Evolutionary conservation across 2,329 filamentous ascomycete species (phyloP), one percentile per base, ranked within the genome.

Genomic region (Beauveria sp.): DNA sequence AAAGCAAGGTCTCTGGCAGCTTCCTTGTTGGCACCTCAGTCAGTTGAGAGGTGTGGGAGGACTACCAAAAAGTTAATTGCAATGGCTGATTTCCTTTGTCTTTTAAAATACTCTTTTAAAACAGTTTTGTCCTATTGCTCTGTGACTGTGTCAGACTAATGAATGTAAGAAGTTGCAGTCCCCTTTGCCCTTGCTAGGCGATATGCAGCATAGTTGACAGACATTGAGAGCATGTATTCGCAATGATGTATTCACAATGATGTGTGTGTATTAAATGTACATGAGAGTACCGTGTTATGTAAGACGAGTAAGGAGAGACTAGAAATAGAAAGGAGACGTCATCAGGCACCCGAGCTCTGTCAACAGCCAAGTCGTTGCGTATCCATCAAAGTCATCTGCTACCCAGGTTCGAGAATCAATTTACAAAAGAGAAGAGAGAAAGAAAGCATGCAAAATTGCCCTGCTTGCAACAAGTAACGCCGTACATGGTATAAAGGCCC

Each of bases 11-110:
- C 70, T 74, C 69, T 66, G 71, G 71, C 71, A 71, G 70, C 70
- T 71, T 69, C 71, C 70, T 72, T 61, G 52, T 61, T 57, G 51
- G 70, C 73, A 71, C 71, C 72, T 74, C 71, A 61, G 70, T 61
- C 58, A 58, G 53, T 72, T 66, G 64, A 67, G 50, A 73, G 73
- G 71, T 74, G 73, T 66, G 69, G 47, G 70, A 65, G 71, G 74
- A 69, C 69, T 72, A 72, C 72, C 70, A 75, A 76, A 75, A 76
- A 76, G 74, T 76, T 62, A 59, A 76, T 76, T 75, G 74, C 73
- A 72, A 74, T 67, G 70, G 70, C 69, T 71, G 69, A 57, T 58
- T 61, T 56, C 56, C 30, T 62, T 62, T 62, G 55, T 62, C 30
- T 55, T 62, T 62, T 1, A 49, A 56, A 50, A 50, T 38, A 57